Evolutionary conservation across 2,329 filamentous ascomycete genomes (phyloP), one percentile per base, ranked within the genome.

Genomic region (Gaeumannomyces tritici): DNA sequence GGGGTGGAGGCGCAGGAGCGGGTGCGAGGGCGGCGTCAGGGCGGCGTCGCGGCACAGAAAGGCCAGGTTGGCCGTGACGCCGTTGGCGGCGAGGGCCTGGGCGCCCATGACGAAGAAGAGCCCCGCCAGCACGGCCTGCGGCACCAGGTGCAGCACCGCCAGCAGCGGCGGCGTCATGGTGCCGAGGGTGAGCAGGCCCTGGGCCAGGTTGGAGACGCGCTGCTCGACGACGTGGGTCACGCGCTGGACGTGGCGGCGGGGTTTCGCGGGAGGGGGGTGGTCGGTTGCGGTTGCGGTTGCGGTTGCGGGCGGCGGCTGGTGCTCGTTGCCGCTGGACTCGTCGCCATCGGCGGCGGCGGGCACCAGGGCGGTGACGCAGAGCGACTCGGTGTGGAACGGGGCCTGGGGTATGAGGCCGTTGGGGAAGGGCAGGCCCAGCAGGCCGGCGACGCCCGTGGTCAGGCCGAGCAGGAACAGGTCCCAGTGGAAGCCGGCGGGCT

Each of bases 91-190:
- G 35, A 93, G 83, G 3, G 89, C 89, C 75, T 93, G 88, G 64
- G 90, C 80, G 55, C 89, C 90, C 90, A 93, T 93, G 71, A 91
- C 83, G 75, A 93, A 93, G 79, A 93, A 93, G 29, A 93, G 80
- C 0, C 90, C 90, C 0, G 89, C 90, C 62, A 93, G 82, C 1
- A 93, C 89, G 64, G 87, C 89, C 70, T 92, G 89, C 0, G 90
- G 90, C 66, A 93, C 90, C 12, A 91, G 81, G 69, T 91, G 87
- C 12, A 93, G 77, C 21, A 92, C 89, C 26, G 87, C 76, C 1
- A 93, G 82, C 2, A 93, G 77, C 0, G 90, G 90, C 0, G 87
- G 87, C 0, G 85, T 83, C 89, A 93, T 93, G 63, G 90, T 91
- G 57, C 88, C 88, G 5, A 93, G 81, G 0, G 89, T 91, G 3